A percentile compares a stretch with the other conserved stretches of the same genome.
These are phyloP conservation scores for Clonostachys solani DNA, from an alignment of 2,329 filamentous ascomycete genomes.

Conservation along the genomic window DNA sequence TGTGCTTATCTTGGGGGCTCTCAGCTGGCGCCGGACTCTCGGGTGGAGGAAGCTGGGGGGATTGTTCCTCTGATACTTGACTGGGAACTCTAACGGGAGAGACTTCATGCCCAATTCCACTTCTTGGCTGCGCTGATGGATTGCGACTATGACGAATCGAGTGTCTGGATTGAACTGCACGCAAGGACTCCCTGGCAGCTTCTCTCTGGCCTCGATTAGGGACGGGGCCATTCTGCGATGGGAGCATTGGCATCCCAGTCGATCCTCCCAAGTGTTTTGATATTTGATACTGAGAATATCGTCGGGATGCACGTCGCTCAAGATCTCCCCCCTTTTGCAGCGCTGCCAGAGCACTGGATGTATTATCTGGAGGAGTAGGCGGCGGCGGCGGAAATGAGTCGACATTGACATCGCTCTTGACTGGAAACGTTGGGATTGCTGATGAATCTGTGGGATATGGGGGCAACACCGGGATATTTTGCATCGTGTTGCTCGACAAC, in stretches of 20 bases:
- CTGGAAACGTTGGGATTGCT: conserved; percentile 35
- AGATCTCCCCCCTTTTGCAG: conserved; percentile 89
- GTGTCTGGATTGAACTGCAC: conserved; percentile 53
- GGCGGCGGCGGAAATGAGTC: conserved; percentile 72
- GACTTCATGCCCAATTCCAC: conserved; percentile 38
- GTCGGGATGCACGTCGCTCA: conserved; percentile 84
- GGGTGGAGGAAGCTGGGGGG: not conserved
- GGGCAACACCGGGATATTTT: conserved; percentile 70
- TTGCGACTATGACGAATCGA: conserved; percentile 45
- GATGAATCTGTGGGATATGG: conserved; percentile 65
- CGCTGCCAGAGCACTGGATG: conserved; percentile 86
- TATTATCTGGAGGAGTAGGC: conserved; percentile 61
- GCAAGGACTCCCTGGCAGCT: conserved; percentile 74
- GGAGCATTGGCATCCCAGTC: conserved; percentile 82
- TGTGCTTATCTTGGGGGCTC: conserved; percentile 59
- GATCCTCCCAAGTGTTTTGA: conserved; percentile 84
- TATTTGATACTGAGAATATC: conserved; percentile 96
- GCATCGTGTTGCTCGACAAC: conserved; percentile 70
- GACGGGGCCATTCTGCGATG: conserved; percentile 75
- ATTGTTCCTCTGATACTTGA: conserved; percentile 60
- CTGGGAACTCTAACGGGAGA: conserved; percentile 57
- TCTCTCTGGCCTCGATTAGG: conserved; percentile 73
- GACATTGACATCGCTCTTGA: conserved; percentile 43
- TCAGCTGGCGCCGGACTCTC: conserved; percentile 1
- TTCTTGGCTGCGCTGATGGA: conserved; percentile 37